These are phyloP conservation scores for Spergularia azorica DNA, from an alignment of 179 eudicot species.

Conservation along the genomic window DNA sequence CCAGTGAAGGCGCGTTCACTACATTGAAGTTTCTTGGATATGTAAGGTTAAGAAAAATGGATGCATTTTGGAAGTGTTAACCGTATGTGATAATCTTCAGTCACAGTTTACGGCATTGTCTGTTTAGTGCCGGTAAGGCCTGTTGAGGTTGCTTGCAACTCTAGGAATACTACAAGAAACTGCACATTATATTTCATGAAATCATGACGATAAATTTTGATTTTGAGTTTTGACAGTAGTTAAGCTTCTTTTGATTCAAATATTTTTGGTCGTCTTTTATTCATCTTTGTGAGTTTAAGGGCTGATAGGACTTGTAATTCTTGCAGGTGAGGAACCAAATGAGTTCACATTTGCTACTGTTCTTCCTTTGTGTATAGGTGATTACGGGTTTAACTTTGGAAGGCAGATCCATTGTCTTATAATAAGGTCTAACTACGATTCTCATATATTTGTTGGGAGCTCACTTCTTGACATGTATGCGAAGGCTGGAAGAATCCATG, in stretches of 20 bases:
- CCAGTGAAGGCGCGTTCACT: too few relatives aligned
- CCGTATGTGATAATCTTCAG: background rate
- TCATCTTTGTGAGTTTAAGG: background rate
- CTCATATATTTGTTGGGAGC: constrained; percentile 81
- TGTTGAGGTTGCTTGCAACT: background rate
- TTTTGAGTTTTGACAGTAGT: background rate
- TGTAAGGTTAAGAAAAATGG: background rate
- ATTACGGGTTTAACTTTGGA: constrained; percentile 47
- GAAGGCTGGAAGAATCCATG: constrained; percentile 42
- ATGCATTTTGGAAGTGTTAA: background rate
- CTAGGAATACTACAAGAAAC: background rate
- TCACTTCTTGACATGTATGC: constrained; percentile 78
- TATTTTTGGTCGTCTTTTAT: background rate
- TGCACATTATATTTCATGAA: background rate
- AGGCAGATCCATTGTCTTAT: constrained; percentile 72
- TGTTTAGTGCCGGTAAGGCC: background rate
- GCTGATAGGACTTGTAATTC: constrained; percentile 19
- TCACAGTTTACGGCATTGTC: background rate
- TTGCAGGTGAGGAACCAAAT: constrained; percentile 73
- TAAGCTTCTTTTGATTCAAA: background rate
- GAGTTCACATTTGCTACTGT: constrained; percentile 82
- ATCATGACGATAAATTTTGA: background rate
- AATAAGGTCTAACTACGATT: constrained; percentile 51
- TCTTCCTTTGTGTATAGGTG: constrained; percentile 69
- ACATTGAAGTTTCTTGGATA: background rate